Evolutionary conservation across 768 basidiomycete species (phyloP).

Genomic region (Amanita subjunquillea): DNA sequence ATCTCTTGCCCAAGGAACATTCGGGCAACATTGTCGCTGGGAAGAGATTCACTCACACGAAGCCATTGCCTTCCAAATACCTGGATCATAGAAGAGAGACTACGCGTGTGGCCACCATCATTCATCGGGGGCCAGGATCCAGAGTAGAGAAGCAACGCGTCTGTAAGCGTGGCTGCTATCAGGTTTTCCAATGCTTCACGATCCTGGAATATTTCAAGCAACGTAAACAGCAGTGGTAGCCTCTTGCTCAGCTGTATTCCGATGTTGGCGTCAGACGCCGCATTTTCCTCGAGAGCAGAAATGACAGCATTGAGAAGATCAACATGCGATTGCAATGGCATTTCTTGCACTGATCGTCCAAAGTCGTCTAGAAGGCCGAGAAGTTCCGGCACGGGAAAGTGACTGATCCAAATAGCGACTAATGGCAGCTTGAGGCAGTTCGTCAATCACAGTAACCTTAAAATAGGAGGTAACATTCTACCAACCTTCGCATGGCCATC

Average conservation of each 20-base stretch:
- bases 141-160: constrained; percentile 23
- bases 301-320: constrained; percentile 28
- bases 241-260: constrained; percentile 18
- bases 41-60: constrained; percentile 10
- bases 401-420: constrained; percentile 45
- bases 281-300: constrained; percentile 16
- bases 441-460: background rate
- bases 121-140: background rate
- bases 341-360: constrained; percentile 6
- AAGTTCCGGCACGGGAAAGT: constrained; percentile 31
- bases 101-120: constrained; percentile 8
- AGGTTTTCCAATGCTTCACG: constrained; percentile 34
- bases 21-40: constrained; percentile 16
- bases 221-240: constrained; percentile 26
- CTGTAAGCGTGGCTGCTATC: constrained; percentile 30
- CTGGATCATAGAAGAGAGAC: constrained; percentile 11
- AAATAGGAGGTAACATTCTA: background rate
- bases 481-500: constrained; percentile 3
- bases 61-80: constrained; percentile 24
- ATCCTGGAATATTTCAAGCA: constrained; percentile 24
- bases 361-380: constrained; percentile 34
- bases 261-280: background rate
- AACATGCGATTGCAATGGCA: constrained; percentile 3
- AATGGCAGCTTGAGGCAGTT: constrained; percentile 12
- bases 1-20: constrained; percentile 28